phyloP scores from a whole-genome alignment of 2,329 filamentous ascomycete genomes.

The Claviceps lovelessii region DNA sequence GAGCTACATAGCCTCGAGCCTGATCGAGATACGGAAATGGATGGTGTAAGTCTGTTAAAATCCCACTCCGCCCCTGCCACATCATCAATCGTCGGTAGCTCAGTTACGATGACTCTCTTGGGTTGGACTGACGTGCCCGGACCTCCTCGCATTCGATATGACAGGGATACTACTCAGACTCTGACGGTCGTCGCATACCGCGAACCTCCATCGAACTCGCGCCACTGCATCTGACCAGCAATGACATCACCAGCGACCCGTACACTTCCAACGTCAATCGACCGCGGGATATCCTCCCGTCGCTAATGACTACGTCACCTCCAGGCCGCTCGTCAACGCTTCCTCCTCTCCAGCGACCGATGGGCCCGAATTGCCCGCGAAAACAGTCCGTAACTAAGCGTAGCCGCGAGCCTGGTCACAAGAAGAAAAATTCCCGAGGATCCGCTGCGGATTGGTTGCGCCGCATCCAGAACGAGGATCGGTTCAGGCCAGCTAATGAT shows the following conservation, averaged over 20 bases:
- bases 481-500: slow-evolving; percentile 52
- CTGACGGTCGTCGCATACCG: slow-evolving; percentile 48
- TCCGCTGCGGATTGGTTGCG: slow-evolving; percentile 55
- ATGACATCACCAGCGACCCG: slow-evolving; percentile 59
- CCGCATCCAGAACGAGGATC: slow-evolving; percentile 44
- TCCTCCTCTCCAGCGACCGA: slow-evolving; percentile 62
- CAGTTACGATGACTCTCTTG: background rate
- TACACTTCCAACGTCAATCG: slow-evolving; percentile 40
- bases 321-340: slow-evolving; percentile 78
- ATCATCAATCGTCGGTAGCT: slow-evolving; percentile 13
- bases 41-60: slow-evolving; percentile 44
- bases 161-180: slow-evolving; percentile 56
- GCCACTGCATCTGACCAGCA: slow-evolving; percentile 43
- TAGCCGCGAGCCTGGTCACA: slow-evolving; percentile 61
- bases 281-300: slow-evolving; percentile 65
- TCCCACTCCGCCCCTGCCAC: slow-evolving; percentile 12
- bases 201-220: slow-evolving; percentile 60
- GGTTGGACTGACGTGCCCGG: slow-evolving; percentile 2
- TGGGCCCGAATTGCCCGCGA: slow-evolving; percentile 58
- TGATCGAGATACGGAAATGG: slow-evolving; percentile 64
- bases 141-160: background rate
- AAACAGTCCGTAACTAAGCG: slow-evolving; percentile 80
- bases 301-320: slow-evolving; percentile 67
- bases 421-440: slow-evolving; percentile 58
- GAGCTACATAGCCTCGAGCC: slow-evolving; percentile 67